Evolutionary conservation across 768 basidiomycete genomes (phyloP).

Genomic region (Austroboletus festivus): DNA sequence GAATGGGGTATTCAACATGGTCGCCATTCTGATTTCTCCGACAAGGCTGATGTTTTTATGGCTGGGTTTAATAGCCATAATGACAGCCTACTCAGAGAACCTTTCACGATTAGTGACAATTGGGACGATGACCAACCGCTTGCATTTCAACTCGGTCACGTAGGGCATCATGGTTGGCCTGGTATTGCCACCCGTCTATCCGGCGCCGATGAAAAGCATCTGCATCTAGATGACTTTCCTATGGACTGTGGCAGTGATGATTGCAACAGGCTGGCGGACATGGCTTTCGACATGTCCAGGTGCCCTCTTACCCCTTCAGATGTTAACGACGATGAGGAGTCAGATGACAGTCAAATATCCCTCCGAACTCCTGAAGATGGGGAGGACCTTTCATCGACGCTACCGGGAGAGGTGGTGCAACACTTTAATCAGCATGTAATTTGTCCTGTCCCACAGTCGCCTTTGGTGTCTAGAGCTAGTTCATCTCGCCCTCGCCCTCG

Average conservation of each 20-base stretch:
- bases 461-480: constrained; percentile 19
- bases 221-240: constrained; percentile 9
- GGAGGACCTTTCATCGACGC: constrained; percentile 12
- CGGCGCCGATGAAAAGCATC: constrained; percentile 4
- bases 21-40: constrained; percentile 2
- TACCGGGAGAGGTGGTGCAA: neutral
- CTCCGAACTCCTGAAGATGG: constrained; percentile 28
- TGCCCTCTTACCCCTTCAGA: constrained; percentile 23
- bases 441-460: neutral
- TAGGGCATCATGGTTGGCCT: neutral
- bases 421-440: neutral
- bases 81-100: constrained; percentile 26
- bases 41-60: constrained; percentile 21
- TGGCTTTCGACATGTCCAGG: constrained; percentile 18
- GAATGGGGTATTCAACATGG: constrained; percentile 29
- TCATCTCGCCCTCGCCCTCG: constrained; percentile 31
- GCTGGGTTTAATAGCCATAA: constrained; percentile 23
- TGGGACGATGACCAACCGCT: constrained; percentile 25
- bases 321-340: constrained; percentile 28
- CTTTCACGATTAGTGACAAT: constrained; percentile 16
- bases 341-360: constrained; percentile 25
- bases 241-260: constrained; percentile 7
- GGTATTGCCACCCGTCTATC: too few species aligned
- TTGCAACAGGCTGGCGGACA: constrained; percentile 7
- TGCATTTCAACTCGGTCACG: constrained; percentile 17